Evolutionary conservation across 176 grass and related monocot species (phyloP), one percentile per base, ranked within the genome.

Genomic region (Eleusine coracana): DNA sequence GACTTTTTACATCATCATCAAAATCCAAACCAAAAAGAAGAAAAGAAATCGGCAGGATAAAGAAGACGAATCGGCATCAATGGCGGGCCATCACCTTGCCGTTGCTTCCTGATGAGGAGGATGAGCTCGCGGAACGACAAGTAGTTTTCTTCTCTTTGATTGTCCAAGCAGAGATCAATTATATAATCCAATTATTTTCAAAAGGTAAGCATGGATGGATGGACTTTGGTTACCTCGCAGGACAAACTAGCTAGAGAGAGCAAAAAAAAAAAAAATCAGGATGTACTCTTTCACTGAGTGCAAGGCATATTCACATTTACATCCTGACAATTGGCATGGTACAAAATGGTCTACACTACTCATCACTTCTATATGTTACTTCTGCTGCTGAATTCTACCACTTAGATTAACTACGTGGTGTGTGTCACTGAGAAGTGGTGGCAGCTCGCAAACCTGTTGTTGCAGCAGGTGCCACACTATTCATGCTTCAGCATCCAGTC

Each of bases 341-440:
- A 80, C n/a, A 71, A 79, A 10, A 86, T 73, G 55, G 62, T 21
- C 68, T 80, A 55, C 25, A 62, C 42, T 52, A 56, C 18, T 20
- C 48, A 80, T 20, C 48, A 80, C 15, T 27, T 73, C 27, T 72
- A 29, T 74, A 66, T 34, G 14, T 3, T 59, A 37, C 14, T 39
- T 44, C 27, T 23, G 38, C 54, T 0, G 36, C 52, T 63, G 42
- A 34, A 10, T 49, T 38, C 56, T 46, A 46, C 18, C 41, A 58
- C 68, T 25, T 62, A 61, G 50, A 71, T 45, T 17, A 71, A 41
- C 55, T 82, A 37, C 69, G 51, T 21, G 25, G 28, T 44, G 37
- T 46, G 44, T 20, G 37, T 14, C 59, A 73, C 15, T 15, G 61
- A 66, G 48, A 10, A 15, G 29, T 56, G 28, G 21, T 10, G 39